These are phyloP conservation scores for Saccharomyces kudriavzevii DNA, from an alignment of 805 yeast genomes.

Conservation along the genomic window DNA sequence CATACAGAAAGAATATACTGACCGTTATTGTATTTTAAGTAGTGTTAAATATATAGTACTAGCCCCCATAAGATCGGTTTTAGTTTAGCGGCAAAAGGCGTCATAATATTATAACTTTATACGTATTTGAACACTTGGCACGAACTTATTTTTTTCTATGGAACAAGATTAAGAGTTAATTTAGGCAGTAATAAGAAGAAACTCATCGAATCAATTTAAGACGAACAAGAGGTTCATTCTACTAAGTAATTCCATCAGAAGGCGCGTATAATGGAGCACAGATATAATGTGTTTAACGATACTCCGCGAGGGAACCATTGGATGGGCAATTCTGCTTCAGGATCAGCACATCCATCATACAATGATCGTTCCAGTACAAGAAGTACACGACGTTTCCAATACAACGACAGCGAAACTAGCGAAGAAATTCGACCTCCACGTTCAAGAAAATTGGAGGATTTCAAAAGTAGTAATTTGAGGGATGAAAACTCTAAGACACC, in stretches of 20 bases:
- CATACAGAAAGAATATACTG: background rate
- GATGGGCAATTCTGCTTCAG: conserved; percentile 17
- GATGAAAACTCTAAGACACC: background rate
- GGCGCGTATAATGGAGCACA: conserved; percentile 5
- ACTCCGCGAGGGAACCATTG: conserved; percentile 28
- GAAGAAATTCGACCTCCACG: background rate
- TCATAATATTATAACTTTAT: background rate
- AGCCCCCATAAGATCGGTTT: background rate
- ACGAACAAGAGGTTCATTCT: background rate
- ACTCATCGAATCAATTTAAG: background rate
- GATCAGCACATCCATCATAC: conserved; percentile 8
- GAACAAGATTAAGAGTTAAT: background rate
- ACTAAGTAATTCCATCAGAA: background rate
- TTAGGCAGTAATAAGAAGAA: background rate
- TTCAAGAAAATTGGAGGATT: background rate
- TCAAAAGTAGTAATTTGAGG: background rate
- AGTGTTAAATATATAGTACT: too few relatives aligned
- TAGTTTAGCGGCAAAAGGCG: too few relatives aligned
- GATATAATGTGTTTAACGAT: conserved; percentile 13
- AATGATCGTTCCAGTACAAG: background rate
- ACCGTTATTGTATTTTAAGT: background rate
- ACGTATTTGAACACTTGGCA: background rate
- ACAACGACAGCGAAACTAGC: background rate
- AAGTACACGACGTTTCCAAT: conserved; percentile 12
- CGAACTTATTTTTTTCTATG: background rate